Evolutionary conservation across 345 rosid genomes (phyloP).

Genomic region (sweet orange (Citrus sinensis)): DVS_A1.0 CM039167.1:9326001-9326500

Average conservation of each 20-base stretch:
- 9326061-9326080: not conserved
- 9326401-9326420: too few species aligned
- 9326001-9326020: not conserved
- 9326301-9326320: not conserved
- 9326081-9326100: not conserved
- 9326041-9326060: not conserved
- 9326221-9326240: not conserved
- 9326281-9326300: not conserved
- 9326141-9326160: not conserved
- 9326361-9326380: too few species aligned
- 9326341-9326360: not conserved
- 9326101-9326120: not conserved
- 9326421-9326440: too few species aligned
- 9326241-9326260: not conserved
- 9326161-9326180: not conserved
- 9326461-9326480: too few species aligned
- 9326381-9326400: not conserved
- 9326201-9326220: not conserved
- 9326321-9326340: not conserved
- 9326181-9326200: not conserved
- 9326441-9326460: accelerated
- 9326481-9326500: too few species aligned
- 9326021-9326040: not conserved
- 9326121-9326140: not conserved
- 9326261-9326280: not conserved